These are phyloP conservation scores for Lepraria neglecta DNA, from an alignment of 495 filamentous ascomycete species.

Conservation along the genomic window DNA sequence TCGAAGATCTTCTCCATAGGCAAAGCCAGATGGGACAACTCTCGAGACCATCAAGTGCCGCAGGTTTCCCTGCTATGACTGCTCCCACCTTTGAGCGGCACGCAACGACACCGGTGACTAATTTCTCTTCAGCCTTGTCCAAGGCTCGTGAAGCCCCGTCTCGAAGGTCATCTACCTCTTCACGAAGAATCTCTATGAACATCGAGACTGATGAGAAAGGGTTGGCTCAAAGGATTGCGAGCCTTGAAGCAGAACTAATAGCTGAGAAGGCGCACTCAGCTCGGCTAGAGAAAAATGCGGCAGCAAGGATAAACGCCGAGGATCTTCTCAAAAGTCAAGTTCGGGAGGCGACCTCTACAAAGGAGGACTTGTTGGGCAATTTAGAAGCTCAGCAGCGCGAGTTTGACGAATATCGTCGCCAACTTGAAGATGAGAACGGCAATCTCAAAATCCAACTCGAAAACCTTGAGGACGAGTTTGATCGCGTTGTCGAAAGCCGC, in stretches of 20 bases:
- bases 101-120: constrained; percentile 28
- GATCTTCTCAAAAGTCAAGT: constrained; percentile 53
- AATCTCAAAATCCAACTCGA: constrained; percentile 69
- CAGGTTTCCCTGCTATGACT: constrained; percentile 46
- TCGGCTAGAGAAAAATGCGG: constrained; percentile 53
- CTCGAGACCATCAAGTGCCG: constrained; percentile 61
- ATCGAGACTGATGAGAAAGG: constrained; percentile 59
- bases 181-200: constrained; percentile 60
- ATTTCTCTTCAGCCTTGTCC: constrained; percentile 44
- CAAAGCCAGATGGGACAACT: constrained; percentile 54
- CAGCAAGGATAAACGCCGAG: constrained; percentile 50
- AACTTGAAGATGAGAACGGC: constrained; percentile 70
- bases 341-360: constrained; percentile 67
- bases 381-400: constrained; percentile 86
- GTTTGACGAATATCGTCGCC: constrained; percentile 75
- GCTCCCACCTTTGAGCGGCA: constrained; percentile 25
- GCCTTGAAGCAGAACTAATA: constrained; percentile 72
- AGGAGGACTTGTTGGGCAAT: constrained; percentile 89
- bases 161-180: constrained; percentile 58
- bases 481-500: constrained; percentile 71
- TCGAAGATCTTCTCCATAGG: constrained; percentile 89
- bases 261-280: constrained; percentile 56
- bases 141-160: constrained; percentile 53
- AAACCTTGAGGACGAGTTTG: constrained; percentile 83
- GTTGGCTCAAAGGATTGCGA: constrained; percentile 61